A percentile compares a stretch with the other conserved stretches of the same genome.
Evolutionary conservation across 768 basidiomycete genomes (phyloP).

Genomic region (Pulveroboletus sp.): DNA sequence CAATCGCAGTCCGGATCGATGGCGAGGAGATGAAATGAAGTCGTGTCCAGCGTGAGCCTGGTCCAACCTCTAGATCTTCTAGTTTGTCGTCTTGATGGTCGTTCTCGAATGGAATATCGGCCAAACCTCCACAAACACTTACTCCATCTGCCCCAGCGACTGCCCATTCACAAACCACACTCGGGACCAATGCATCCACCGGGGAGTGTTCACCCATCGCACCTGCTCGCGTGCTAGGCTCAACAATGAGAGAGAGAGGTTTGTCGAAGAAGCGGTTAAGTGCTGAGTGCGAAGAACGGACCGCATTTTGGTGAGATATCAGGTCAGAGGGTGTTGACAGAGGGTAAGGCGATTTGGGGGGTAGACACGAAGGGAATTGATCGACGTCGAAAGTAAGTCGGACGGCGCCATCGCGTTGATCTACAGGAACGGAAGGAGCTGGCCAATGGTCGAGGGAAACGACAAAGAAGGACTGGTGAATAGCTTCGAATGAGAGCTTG

Average conservation of each 20-base stretch:
- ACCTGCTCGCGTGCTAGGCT: slow-evolving; percentile 79
- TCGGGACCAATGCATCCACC: slow-evolving; percentile 86
- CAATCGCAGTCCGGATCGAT: slow-evolving; percentile 51
- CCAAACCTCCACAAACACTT: slow-evolving; percentile 49
- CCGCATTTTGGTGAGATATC: slow-evolving; percentile 72
- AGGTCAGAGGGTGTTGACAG: slow-evolving; percentile 31
- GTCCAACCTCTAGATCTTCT: slow-evolving; percentile 8
- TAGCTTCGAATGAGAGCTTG: slow-evolving; percentile 49
- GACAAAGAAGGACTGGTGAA: slow-evolving; percentile 73
- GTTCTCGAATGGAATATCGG: slow-evolving; percentile 26
- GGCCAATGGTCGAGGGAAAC: slow-evolving; percentile 80
- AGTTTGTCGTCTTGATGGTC: not conserved
- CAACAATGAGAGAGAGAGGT: slow-evolving; percentile 74
- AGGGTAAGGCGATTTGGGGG: slow-evolving; percentile 9
- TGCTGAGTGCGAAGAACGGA: slow-evolving; percentile 61
- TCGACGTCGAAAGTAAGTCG: slow-evolving; percentile 34
- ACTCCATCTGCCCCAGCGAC: slow-evolving; percentile 37
- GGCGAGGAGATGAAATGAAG: slow-evolving; percentile 76
- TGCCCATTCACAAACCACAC: slow-evolving; percentile 80
- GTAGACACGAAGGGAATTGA: not conserved
- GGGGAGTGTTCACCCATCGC: slow-evolving; percentile 90
- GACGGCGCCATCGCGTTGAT: slow-evolving; percentile 19
- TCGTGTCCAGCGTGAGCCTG: slow-evolving; percentile 46
- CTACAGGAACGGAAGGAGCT: slow-evolving; percentile 25
- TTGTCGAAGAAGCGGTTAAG: slow-evolving; percentile 92